Evolutionary conservation across 225 moss, liverwort and hornwort genomes (phyloP).

Genomic region (Straminergon stramineum): DNA sequence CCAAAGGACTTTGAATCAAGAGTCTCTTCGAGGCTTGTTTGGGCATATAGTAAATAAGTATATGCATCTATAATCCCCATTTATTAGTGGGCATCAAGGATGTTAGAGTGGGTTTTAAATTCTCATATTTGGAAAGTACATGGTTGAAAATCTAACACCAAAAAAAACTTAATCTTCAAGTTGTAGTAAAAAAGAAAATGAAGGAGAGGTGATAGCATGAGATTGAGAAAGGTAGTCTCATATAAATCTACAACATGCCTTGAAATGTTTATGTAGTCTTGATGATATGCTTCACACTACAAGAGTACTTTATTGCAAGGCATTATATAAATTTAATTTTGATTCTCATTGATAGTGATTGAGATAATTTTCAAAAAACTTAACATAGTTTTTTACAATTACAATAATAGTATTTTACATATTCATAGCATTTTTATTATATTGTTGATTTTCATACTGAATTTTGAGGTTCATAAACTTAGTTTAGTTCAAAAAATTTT

Average conservation of each 20-base stretch:
- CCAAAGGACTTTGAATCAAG: neutral
- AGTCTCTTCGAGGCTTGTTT: too few species aligned
- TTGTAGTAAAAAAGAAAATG: accelerated
- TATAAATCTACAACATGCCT: neutral
- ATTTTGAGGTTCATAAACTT: neutral
- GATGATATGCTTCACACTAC: too few species aligned
- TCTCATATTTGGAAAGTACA: neutral
- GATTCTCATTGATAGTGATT: neutral
- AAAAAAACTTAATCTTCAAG: neutral
- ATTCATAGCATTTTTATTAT: neutral
- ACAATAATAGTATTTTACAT: neutral
- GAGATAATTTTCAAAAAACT: neutral
- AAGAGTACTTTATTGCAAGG: neutral
- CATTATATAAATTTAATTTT: neutral
- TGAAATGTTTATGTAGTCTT: too few species aligned
- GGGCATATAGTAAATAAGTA: too few species aligned
- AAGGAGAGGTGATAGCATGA: neutral
- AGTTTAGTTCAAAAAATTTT: too few species aligned
- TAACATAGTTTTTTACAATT: neutral
- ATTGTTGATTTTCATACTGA: neutral
- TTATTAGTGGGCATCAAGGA: neutral
- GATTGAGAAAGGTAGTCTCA: neutral
- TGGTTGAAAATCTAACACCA: neutral
- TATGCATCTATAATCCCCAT: neutral
- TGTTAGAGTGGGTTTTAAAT: neutral